These are phyloP conservation scores for Apiotrichum sp. DNA, from an alignment of 1,284 basidiomycete species.

Conservation along the genomic window DNA sequence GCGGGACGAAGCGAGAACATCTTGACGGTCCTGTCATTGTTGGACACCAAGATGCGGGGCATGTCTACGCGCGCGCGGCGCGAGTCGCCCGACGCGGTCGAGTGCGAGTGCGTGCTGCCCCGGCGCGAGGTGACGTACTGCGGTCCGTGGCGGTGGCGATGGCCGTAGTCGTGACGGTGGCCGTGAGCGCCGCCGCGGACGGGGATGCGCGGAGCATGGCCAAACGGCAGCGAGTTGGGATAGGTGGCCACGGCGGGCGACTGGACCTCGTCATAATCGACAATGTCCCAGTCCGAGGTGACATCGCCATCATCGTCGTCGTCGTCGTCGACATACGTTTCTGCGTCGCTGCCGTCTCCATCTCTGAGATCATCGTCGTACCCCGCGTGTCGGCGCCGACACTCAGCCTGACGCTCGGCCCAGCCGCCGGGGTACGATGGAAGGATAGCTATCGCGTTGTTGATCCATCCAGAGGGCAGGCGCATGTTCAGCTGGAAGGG, in stretches of 20 bases:
- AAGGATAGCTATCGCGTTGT: slow-evolving; percentile 44
- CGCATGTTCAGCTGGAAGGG: slow-evolving; percentile 29
- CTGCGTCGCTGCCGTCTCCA: slow-evolving; percentile 1
- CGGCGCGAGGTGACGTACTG: slow-evolving; percentile 27
- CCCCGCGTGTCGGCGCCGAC: slow-evolving; percentile 3
- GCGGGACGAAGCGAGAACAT: slow-evolving; percentile 33
- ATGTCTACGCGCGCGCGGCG: slow-evolving; percentile 22
- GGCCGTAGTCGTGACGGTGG: too few relatives aligned
- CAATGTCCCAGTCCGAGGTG: slow-evolving; percentile 11
- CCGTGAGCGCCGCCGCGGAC: slow-evolving; percentile 1
- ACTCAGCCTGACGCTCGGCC: slow-evolving; percentile 16
- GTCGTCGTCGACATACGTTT: slow-evolving; percentile 9
- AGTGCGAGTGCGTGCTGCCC: neutral
- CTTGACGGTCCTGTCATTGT: slow-evolving; percentile 46
- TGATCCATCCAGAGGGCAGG: slow-evolving; percentile 38
- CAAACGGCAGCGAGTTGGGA: slow-evolving; percentile 43
- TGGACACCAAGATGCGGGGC: slow-evolving; percentile 42
- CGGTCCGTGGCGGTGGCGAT: slow-evolving; percentile 3
- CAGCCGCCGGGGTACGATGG: slow-evolving; percentile 36
- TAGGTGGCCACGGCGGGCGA: slow-evolving; percentile 37
- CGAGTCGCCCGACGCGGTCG: neutral
- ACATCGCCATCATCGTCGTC: slow-evolving; percentile 7
- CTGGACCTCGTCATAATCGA: slow-evolving; percentile 14
- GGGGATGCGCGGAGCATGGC: slow-evolving; percentile 31
- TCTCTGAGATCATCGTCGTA: neutral